Percentiles rank a stretch among this genome's conserved stretches.
phyloP scores from a whole-genome alignment of 2,329 filamentous ascomycete genomes.

The Penicillium sp. region DNA sequence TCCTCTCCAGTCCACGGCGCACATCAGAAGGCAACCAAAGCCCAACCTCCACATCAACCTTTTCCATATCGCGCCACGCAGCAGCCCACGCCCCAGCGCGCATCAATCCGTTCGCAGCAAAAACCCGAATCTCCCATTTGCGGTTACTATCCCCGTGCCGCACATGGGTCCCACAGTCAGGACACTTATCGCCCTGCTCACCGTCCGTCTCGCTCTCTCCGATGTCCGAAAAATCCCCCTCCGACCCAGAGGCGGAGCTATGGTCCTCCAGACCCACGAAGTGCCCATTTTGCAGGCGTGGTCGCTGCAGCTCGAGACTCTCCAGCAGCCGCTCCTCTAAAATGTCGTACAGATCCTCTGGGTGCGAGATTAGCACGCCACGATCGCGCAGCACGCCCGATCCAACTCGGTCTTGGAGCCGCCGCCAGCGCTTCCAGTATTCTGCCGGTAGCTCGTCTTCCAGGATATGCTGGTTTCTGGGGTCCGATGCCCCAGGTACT shows the following conservation, averaged over 20 bases:
- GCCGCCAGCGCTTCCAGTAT: conserved; percentile 48
- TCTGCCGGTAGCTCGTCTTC: conserved; percentile 49
- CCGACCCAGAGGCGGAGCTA: conserved; percentile 14
- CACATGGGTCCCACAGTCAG: conserved; percentile 52
- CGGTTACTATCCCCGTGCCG: conserved; percentile 47
- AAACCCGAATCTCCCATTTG: conserved; percentile 73
- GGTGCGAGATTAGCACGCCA: conserved; percentile 62
- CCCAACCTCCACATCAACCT: conserved; percentile 90
- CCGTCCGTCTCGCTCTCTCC: conserved; percentile 38
- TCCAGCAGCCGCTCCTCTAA: conserved; percentile 62
- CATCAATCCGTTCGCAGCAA: conserved; percentile 94
- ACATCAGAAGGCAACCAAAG: conserved; percentile 61
- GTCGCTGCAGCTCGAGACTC: conserved; percentile 55
- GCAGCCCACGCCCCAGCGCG: conserved; percentile 85
- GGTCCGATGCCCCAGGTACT: conserved; percentile 39
- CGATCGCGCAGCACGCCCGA: conserved; percentile 57
- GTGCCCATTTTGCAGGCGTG: conserved; percentile 59
- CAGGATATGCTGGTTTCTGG: conserved; percentile 45
- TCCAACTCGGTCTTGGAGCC: conserved; percentile 53
- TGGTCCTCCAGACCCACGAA: conserved; percentile 46
- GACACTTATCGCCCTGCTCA: conserved; percentile 46
- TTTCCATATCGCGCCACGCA: conserved; percentile 96
- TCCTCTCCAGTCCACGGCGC: conserved; percentile 49
- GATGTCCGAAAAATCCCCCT: conserved; percentile 26
- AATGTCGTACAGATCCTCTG: conserved; percentile 60